Base-by-base conservation (phyloP, 768 basidiomycete genomes). In the Suillus subalutaceus region DNA sequence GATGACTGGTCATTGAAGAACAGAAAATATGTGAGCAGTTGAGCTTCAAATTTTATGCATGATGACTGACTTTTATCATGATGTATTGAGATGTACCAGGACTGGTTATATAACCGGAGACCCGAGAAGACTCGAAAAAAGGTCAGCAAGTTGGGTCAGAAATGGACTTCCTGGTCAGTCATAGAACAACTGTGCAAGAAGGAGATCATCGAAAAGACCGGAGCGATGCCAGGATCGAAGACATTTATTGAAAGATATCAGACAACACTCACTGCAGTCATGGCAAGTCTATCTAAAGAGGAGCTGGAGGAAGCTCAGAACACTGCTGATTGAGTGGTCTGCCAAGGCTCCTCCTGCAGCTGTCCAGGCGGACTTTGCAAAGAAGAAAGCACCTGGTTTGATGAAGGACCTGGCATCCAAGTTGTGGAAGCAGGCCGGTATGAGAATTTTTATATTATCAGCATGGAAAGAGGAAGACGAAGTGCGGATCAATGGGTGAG, bases 351-450 rank as follows among this genome's bases (percentile, higher is more conserved):
- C 64, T 26, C 64, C 64, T 30, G n/a, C 58, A 20, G 26, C 16
- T 0, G 58, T 65, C 15, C 59, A 63, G 38, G 59, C n/a, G 4
- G 46, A 59, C 16, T 44, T 41, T 23, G 64, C 64, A 5, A 13
- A 23, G 43, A 38, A 62, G 23, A 65, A 65, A 62, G 64, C 58
- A 35, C 23, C 0, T n/a, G 13, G 15, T 20, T 18, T 63, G 41
- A 46, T 46, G 32, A 38, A 44, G 13, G 43, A 65, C 10, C 46
- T 65, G 10, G 58, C 59, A 0, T 26, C 38, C 5, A 8, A 63
- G 18, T 62, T 65, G 38, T 65, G 46, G 43, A 63, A 32, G 60
- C 64, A 65, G 35, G 30, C 41, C 18, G n/a, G 64, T 13, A 65
- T 65, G 59, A 26, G 32, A 61, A 46, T 62, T 9, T 30, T 48